Evolutionary conservation across 2,329 filamentous ascomycete genomes (phyloP), one percentile per base, ranked within the genome.

Genomic region (Elsinoe ampelina): DNA sequence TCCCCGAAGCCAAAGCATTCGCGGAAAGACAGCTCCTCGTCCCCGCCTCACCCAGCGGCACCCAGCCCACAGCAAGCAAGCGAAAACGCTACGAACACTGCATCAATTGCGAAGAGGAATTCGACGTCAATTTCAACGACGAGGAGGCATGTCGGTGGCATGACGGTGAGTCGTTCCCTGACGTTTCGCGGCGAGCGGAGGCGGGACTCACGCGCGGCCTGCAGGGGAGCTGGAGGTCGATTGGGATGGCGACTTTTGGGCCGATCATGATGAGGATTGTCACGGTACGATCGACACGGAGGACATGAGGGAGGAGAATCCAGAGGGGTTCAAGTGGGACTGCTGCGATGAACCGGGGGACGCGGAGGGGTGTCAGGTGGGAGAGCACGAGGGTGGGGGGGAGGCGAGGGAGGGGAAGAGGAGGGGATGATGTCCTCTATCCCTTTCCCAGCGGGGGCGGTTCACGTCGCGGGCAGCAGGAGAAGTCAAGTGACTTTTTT

Each of bases 241-340:
- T 20, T 39, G 62, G 13, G 60, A 67, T 0, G 43, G 22, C 0
- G 64, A 63, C 38, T 45, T 60, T 26, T 70, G 68, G 67, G 64
- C 58, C 2, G 66, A 71, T 48, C 60, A 65, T 12, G 67, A 70
- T 35, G 63, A 67, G 48, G 5, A 55, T 1, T 60, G 50, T 30
- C 65, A 70, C 32, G 68, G 69, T 1, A 8, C 30, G 1, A 67
- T 68, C 6, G 65, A 69, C 54, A 60, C 60, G 1, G 17, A 59
- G 0, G 59, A 63, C 30, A 64, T 59, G 26, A 60, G 61, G 1
- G 52, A 65, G 13, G 59, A 65, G 2, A 63, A 22, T 34, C 65
- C 66, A 0, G 61, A 67, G 8, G 65, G 64, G 26, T 68, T 69
- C 58, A 30, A 57, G 10, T 71, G 67, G 69, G 26, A 36, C 15